Evolutionary conservation across 2,329 filamentous ascomycete species (phyloP).

Genomic region (Fusarium anthophilum): DNA sequence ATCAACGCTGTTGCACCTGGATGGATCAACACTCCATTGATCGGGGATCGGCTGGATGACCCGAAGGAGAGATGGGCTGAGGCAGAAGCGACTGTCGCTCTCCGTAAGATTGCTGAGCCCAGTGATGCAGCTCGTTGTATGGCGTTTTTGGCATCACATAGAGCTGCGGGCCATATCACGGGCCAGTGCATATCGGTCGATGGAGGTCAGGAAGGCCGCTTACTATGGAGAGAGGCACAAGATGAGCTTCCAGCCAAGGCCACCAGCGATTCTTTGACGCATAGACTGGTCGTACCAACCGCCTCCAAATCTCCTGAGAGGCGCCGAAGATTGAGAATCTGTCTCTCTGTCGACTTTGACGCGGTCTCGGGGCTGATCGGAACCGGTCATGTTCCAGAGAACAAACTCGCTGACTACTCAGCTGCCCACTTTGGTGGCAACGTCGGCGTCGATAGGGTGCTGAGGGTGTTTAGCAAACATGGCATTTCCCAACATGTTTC

Average conservation of each 20-base stretch:
- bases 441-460: background rate
- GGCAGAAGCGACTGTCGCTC: background rate
- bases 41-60: background rate
- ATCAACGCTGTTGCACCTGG: background rate
- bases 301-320: rapidly evolving
- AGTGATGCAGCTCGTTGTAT: background rate
- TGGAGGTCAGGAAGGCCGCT: background rate
- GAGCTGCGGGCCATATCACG: background rate
- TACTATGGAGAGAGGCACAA: background rate
- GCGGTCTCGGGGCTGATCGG: background rate
- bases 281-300: rapidly evolving
- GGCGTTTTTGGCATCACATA: background rate
- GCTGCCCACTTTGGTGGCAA: background rate
- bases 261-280: rapidly evolving
- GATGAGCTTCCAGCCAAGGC: rapidly evolving
- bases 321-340: background rate
- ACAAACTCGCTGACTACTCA: background rate
- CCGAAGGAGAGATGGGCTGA: background rate
- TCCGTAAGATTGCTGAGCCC: background rate
- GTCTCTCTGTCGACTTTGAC: background rate
- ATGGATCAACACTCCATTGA: background rate
- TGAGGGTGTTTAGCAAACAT: background rate
- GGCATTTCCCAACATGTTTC: rapidly evolving
- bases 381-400: background rate
- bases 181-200: background rate